Conservation (phyloP, 2,329 filamentous ascomycete genomes). For the Scedosporium aurantiacum region DNA sequence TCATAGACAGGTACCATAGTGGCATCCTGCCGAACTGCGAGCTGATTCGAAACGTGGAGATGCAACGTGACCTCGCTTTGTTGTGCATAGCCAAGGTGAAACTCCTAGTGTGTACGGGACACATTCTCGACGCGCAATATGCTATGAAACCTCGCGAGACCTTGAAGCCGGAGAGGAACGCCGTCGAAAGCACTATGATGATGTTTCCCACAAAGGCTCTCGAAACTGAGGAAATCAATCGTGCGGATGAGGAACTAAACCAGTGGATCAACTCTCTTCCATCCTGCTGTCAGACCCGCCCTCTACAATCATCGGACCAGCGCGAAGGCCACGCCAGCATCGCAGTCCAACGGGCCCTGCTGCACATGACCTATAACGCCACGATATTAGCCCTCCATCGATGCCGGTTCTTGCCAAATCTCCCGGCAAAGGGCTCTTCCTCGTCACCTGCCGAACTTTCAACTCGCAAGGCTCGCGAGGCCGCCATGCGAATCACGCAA, state of each 20-base stretch:
- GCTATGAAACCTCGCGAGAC: conserved; percentile 74
- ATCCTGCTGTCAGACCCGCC: conserved; percentile 41
- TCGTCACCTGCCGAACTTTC: conserved; percentile 41
- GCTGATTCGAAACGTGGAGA: conserved; percentile 10
- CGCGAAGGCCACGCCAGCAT: conserved; percentile 32
- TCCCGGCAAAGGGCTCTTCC: not conserved
- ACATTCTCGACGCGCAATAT: conserved; percentile 55
- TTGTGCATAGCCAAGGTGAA: conserved; percentile 60
- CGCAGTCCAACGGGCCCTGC: conserved; percentile 49
- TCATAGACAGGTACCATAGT: conserved; percentile 19
- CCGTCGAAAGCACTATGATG: conserved; percentile 44
- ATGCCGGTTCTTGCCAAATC: conserved; percentile 51
- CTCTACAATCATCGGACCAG: conserved; percentile 23
- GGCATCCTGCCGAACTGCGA: conserved; percentile 1
- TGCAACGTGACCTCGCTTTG: conserved; percentile 38
- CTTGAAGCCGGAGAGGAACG: conserved; percentile 50
- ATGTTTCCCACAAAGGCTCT: conserved; percentile 51
- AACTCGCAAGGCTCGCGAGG: conserved; percentile 48
- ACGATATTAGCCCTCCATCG: conserved; percentile 59
- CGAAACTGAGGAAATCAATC: conserved; percentile 51
- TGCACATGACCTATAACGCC: conserved; percentile 62
- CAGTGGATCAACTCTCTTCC: conserved; percentile 51
- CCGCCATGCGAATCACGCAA: conserved; percentile 40
- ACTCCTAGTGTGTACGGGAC: conserved; percentile 53
- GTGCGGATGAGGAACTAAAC: conserved; percentile 53